Conservation (phyloP, 352 stramenopile genomes). For the Pythium scleroteichum region DNA sequence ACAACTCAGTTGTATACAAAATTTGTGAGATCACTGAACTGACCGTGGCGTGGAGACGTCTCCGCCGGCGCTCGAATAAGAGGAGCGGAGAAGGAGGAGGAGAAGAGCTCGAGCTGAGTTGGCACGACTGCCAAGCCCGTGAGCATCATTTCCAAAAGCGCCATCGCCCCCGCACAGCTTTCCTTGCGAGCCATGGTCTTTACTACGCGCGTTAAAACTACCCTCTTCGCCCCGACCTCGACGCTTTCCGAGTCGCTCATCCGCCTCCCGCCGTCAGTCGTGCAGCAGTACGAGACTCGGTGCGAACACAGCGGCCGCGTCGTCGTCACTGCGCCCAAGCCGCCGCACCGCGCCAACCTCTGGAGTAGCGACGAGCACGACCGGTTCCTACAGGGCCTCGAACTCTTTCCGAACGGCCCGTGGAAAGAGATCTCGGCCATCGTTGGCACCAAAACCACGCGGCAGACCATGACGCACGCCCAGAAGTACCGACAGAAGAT, state of each 20-base stretch:
- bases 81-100: too few species aligned
- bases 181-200: conserved; percentile 9
- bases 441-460: conserved; percentile 61
- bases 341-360: conserved; percentile 7
- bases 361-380: conserved; percentile 16
- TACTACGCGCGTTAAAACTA: conserved; percentile 5
- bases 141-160: too few species aligned
- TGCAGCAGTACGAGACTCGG: conserved; percentile 16
- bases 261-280: conserved; percentile 13
- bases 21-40: not conserved
- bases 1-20: conserved; percentile 4
- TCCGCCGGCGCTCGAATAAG: too few species aligned
- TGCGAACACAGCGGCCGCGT: conserved; percentile 9
- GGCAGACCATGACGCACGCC: conserved; percentile 94
- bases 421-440: conserved; percentile 67
- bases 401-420: conserved; percentile 61
- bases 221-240: conserved; percentile 8
- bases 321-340: not conserved
- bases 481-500: conserved; percentile 93
- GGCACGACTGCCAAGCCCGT: too few species aligned
- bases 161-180: too few species aligned
- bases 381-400: conserved; percentile 57
- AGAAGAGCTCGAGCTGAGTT: too few species aligned
- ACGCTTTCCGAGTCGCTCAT: conserved; percentile 2
- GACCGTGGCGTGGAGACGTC: too few species aligned